phyloP scores from a whole-genome alignment of 2,329 filamentous ascomycete species.

The Diaporthe citrichinensis region DNA sequence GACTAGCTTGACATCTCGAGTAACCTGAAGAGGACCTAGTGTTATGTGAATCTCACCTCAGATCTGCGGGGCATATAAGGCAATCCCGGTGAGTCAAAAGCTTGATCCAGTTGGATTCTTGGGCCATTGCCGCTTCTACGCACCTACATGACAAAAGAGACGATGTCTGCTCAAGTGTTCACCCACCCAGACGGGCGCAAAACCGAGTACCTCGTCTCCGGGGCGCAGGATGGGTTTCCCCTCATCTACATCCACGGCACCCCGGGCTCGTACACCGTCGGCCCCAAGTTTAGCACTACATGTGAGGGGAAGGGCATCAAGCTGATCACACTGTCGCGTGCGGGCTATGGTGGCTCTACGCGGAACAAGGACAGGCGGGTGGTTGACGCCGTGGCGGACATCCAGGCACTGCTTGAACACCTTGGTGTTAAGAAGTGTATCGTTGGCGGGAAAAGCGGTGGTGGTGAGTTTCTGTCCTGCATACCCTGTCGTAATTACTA shows the following conservation, averaged over 20 bases:
- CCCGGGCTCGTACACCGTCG: constrained; percentile 33
- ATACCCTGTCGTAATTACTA: accelerated
- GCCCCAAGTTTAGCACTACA: constrained; percentile 1
- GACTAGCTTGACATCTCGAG: neutral
- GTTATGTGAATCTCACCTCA: constrained; percentile 5
- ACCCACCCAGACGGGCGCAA: constrained; percentile 38
- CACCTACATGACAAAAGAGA: neutral
- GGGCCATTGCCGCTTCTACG: neutral
- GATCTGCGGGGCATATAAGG: neutral
- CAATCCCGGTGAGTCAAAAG: neutral
- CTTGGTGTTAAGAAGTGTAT: constrained; percentile 37
- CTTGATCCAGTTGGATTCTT: neutral
- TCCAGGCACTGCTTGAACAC: constrained; percentile 38
- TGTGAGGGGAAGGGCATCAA: constrained; percentile 35
- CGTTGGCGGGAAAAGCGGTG: constrained; percentile 38
- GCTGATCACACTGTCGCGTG: constrained; percentile 36
- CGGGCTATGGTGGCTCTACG: constrained; percentile 38
- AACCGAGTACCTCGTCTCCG: constrained; percentile 36
- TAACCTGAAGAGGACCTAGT: neutral
- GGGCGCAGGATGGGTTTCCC: constrained; percentile 34
- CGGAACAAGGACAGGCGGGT: constrained; percentile 28
- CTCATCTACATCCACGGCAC: constrained; percentile 38
- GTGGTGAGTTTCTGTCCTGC: constrained; percentile 22
- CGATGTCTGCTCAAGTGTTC: constrained; percentile 30
- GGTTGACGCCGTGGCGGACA: constrained; percentile 34